phyloP scores from a whole-genome alignment of 1,284 basidiomycete species.

The Rhodotorula sp. region DNA sequence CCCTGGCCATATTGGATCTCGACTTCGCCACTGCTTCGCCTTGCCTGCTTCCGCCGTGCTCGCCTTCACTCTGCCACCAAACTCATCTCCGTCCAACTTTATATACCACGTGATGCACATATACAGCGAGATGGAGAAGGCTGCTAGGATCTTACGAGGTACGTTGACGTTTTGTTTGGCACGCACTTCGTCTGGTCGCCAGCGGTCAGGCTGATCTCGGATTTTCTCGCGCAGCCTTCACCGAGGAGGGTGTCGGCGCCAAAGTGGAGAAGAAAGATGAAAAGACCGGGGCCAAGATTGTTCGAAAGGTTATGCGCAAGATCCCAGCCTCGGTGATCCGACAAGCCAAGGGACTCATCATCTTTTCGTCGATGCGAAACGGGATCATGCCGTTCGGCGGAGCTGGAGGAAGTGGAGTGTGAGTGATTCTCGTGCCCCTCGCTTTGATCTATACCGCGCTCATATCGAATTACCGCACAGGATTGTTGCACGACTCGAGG shows the following conservation, averaged over 20 bases:
- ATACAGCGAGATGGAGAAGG: conserved; percentile 54
- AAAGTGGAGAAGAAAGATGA: conserved; percentile 39
- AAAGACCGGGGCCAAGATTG: conserved; percentile 45
- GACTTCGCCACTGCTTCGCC: no score
- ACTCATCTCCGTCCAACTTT: no score
- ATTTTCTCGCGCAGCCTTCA: conserved; percentile 35
- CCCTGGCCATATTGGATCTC: no score
- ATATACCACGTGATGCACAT: no score
- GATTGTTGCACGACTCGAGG: conserved; percentile 52
- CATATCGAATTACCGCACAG: conserved; percentile 49
- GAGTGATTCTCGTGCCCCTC: neutral
- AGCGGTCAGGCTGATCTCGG: neutral
- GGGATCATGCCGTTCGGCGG: conserved; percentile 56
- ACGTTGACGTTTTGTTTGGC: neutral
- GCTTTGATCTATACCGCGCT: neutral
- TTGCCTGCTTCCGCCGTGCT: no score
- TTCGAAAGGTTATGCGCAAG: conserved; percentile 54
- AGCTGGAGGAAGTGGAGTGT: neutral
- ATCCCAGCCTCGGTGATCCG: conserved; percentile 56
- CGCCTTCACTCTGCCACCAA: no score
- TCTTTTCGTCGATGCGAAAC: conserved; percentile 54
- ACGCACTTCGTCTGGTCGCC: conserved; percentile 22
- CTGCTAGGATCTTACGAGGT: conserved; percentile 53
- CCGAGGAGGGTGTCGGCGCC: conserved; percentile 47
- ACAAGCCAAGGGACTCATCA: conserved; percentile 51